phyloP scores from a whole-genome alignment of 2,329 filamentous ascomycete species.

The Colletotrichum camelliae region DNA sequence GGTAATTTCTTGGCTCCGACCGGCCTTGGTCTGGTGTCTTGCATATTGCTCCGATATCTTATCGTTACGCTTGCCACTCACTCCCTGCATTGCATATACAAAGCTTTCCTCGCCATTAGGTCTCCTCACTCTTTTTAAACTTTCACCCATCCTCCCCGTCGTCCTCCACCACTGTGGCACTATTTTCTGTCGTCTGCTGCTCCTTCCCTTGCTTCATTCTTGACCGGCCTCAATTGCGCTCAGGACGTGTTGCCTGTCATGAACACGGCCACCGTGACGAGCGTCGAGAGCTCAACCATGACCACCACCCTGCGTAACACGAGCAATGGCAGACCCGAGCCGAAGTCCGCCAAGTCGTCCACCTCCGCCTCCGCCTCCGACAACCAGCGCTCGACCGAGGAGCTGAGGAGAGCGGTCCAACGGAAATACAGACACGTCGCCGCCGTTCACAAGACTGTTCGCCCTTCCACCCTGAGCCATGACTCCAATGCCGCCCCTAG shows the following conservation, averaged over 20 bases:
- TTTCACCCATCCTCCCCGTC: background rate
- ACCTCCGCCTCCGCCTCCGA: slow-evolving; percentile 7
- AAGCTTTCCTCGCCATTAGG: background rate
- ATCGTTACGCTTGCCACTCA: slow-evolving; percentile 18
- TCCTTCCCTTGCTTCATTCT: background rate
- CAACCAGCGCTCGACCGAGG: slow-evolving; percentile 24
- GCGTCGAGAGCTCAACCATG: slow-evolving; percentile 17
- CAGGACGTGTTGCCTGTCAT: slow-evolving; percentile 28
- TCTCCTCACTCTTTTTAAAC: slow-evolving; percentile 8
- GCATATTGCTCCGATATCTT: slow-evolving; percentile 20
- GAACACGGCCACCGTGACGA: slow-evolving; percentile 46
- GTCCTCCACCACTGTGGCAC: background rate
- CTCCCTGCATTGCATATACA: slow-evolving; percentile 22
- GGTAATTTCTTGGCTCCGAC: background rate
- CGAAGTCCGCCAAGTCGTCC: slow-evolving; percentile 12
- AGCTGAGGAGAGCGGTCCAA: slow-evolving; percentile 43
- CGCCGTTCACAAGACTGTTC: slow-evolving; percentile 76
- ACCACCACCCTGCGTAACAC: slow-evolving; percentile 10
- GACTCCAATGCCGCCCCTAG: slow-evolving; percentile 78
- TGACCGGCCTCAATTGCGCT: background rate
- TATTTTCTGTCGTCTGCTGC: background rate
- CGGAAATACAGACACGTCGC: slow-evolving; percentile 91
- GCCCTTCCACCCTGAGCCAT: slow-evolving; percentile 84
- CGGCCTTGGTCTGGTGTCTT: background rate
- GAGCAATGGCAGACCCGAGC: slow-evolving; percentile 22